Conservation (phyloP, 257 asterid genomes). For the Solanum phureja region DNA sequence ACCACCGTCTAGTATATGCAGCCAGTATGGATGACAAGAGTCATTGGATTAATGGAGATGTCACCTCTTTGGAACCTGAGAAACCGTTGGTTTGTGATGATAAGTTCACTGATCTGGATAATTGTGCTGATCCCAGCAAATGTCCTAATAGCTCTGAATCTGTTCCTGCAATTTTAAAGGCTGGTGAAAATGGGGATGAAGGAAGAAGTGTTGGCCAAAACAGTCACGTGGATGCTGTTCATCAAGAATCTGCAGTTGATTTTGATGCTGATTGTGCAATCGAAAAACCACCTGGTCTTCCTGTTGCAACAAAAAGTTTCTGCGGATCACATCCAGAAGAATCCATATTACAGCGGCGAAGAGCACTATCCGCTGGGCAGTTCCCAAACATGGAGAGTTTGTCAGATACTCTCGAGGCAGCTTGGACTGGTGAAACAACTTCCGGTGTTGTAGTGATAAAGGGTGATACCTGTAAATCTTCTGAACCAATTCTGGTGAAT, state of each 20-base stretch:
- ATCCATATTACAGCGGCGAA: slow-evolving; percentile 28
- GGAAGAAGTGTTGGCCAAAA: slow-evolving; percentile 8
- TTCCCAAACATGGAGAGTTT: slow-evolving; percentile 39
- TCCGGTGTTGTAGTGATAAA: slow-evolving; percentile 19
- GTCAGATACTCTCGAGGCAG: slow-evolving; percentile 82
- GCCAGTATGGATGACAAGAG: slow-evolving; percentile 32
- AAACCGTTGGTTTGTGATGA: slow-evolving; percentile 25
- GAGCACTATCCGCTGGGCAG: slow-evolving; percentile 60
- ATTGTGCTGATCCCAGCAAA: slow-evolving; percentile 13
- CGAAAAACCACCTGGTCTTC: slow-evolving; percentile 12
- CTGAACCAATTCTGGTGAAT: slow-evolving; percentile 31
- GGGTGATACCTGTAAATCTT: slow-evolving; percentile 16
- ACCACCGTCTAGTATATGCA: slow-evolving; percentile 60
- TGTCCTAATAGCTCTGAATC: slow-evolving; percentile 13
- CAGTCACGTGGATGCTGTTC: slow-evolving; percentile 19
- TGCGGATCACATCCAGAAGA: slow-evolving; percentile 28
- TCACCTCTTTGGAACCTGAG: slow-evolving; percentile 21
- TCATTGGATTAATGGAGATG: slow-evolving; percentile 19
- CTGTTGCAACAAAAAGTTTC: slow-evolving; percentile 20
- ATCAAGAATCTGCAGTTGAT: slow-evolving; percentile 13
- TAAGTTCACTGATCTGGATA: slow-evolving; percentile 16
- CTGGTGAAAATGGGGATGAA: slow-evolving; percentile 21
- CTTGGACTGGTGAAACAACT: slow-evolving; percentile 77
- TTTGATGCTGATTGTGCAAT: slow-evolving; percentile 11
- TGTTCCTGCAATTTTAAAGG: slow-evolving; percentile 19